Conservation (phyloP, 352 stramenopile genomes). For the Globisporangium polare region DNA sequence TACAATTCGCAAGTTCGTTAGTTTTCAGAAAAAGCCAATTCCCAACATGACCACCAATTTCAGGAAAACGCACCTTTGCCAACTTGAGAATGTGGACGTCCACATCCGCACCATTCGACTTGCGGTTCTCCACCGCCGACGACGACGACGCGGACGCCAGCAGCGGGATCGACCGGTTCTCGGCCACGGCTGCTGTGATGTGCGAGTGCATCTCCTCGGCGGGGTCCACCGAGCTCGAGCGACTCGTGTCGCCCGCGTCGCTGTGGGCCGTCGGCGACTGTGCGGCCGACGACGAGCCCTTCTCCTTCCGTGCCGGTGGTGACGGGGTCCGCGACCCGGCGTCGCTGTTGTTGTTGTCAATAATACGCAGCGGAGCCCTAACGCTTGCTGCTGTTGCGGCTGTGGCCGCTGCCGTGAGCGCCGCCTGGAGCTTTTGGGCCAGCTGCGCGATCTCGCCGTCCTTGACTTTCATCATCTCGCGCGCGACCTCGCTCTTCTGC, state of each 20-base stretch:
- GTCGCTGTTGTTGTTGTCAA: constrained; percentile 19
- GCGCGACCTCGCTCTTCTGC: constrained; percentile 31
- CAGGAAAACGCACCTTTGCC: constrained; percentile 18
- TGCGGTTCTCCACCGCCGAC: neutral
- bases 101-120: neutral
- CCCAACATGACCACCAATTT: neutral
- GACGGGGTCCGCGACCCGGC: constrained; percentile 16
- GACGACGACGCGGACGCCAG: constrained; percentile 16
- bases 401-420: constrained; percentile 19
- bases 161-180: constrained; percentile 42
- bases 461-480: constrained; percentile 47
- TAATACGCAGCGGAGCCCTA: constrained; percentile 1
- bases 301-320: constrained; percentile 32
- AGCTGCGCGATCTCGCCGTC: constrained; percentile 48
- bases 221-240: constrained; percentile 19
- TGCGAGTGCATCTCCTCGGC: constrained; percentile 32
- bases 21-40: neutral
- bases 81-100: constrained; percentile 28
- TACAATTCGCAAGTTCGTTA: neutral
- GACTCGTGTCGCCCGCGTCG: constrained; percentile 30
- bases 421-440: constrained; percentile 42
- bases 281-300: constrained; percentile 26
- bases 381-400: constrained; percentile 1
- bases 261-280: constrained; percentile 36
- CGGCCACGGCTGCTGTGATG: constrained; percentile 36